Evolutionary conservation across 805 yeast genomes (phyloP).

Genomic region (Candida maris): DNA sequence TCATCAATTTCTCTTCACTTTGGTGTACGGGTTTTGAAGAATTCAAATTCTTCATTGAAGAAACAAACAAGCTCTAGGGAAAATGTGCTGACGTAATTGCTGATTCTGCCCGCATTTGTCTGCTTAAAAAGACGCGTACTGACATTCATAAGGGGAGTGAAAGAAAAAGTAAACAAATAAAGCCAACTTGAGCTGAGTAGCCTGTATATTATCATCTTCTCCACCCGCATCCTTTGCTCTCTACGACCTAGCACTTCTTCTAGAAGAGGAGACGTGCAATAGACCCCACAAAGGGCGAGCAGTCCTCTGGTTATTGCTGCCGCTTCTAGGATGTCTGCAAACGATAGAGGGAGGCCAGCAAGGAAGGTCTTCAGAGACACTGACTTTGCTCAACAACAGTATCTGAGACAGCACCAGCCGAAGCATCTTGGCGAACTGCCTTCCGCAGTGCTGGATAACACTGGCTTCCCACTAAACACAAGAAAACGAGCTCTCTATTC

Average conservation of each 20-base stretch:
- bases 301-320: neutral
- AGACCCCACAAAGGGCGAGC: neutral
- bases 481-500: constrained; percentile 28
- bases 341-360: constrained; percentile 4
- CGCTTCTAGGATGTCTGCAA: neutral
- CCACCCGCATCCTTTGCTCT: too few species aligned
- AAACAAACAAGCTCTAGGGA: too few species aligned
- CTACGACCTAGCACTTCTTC: too few species aligned
- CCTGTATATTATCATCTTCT: neutral
- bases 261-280: neutral
- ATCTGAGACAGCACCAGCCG: constrained; percentile 7
- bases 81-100: too few species aligned
- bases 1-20: too few species aligned
- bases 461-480: constrained; percentile 28
- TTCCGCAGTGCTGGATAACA: constrained; percentile 22
- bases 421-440: constrained; percentile 17
- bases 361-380: constrained; percentile 7
- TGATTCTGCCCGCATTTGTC: too few species aligned
- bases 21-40: too few species aligned
- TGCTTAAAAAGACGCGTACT: too few species aligned
- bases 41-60: too few species aligned
- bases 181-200: neutral
- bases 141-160: too few species aligned
- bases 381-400: constrained; percentile 4
- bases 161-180: neutral